Base-by-base conservation (phyloP, 192 early-diverging fungal genomes). In the Coemansia sp. region DNA sequence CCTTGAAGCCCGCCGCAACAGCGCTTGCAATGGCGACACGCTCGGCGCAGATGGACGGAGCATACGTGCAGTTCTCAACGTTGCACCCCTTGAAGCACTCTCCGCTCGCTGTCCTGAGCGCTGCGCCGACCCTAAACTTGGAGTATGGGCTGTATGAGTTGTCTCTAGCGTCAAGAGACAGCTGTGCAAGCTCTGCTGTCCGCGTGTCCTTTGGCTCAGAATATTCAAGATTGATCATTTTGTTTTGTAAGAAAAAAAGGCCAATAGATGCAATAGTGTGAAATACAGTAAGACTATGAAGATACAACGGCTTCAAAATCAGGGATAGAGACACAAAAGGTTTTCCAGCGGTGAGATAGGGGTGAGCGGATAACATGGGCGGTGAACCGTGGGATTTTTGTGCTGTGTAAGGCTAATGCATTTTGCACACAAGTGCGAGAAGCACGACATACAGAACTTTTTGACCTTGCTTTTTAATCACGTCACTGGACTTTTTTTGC, bases 81-180 rank as follows among this genome's bases (percentile, higher is more conserved):
- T 98, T 98, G 69, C 90, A 90, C 37, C 95, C 95, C 70, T 76
- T 70, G 64, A 83, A 88, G 41, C 85, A 72, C 55, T 83, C 85
- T 32, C 92, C 92, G 25, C 87, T 84, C 49, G 84, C 82, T 10
- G 90, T 83, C 43, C 93, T 77, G 42, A 95, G 65, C 4, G 95
- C 92, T 44, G 92, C 92, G 14, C 95, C 95, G 19, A 98, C 94
- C 19, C 91, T 86, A 75, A 96, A 96, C 72, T 94, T 93, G 22
- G 91, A 93, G 77, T 98, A 98, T 5, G 95, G 95, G 14, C 87
- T 88, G 73, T 98, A 95, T 2, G 94, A 88, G 25, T 75, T 68
- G n/a, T 86, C 76, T 57, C 90, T 91, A 12, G 94, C 94, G 50
- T 65, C 70, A 16, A 81, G 67, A 8, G 79, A 55, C 0, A 63